Evolutionary conservation across 2,329 filamentous ascomycete species (phyloP), one percentile per base, ranked within the genome.

Genomic region (Colletotrichum lupini): DNA sequence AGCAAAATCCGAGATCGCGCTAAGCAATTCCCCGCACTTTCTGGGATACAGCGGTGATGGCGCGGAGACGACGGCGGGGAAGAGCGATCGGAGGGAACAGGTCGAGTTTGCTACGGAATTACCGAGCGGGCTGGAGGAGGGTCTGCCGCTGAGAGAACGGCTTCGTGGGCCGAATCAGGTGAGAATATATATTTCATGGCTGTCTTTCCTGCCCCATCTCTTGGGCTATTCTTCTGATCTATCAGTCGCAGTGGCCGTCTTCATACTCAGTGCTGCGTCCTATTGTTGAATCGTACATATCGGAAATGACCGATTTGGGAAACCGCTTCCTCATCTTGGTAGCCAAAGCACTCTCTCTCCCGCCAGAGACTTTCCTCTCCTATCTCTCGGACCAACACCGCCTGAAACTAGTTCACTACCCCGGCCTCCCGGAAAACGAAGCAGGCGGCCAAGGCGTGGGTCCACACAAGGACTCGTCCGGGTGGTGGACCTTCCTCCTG

Each of bases 401-500:
- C 4, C 83, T 92, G 52, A 91, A 91, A 76, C 81, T 91, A 2
- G 83, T 91, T 3, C 86, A 85, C 66, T 91, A 91, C 67, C 88
- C 88, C 0, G 76, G 81, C 0, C 67, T 73, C 3, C 61, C 67
- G 0, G 42, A 64, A 3, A 16, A 42, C 0, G 72, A 76, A 11
- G 56, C 68, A 1, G 64, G 52, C 16, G 60, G 76, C 3, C 89
- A 91, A 79, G 90, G 90, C 1, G 89, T 92, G 1, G 90, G 90
- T 0, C 87, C 90, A 1, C 90, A 92, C 80, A 91, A 91, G 76
- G 89, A 91, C 78, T 91, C 87, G 0, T 91, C 89, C 0, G 90
- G 90, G 4, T 92, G 89, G 89, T 89, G 90, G 82, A 92, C 90
- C 0, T 92, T 92, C 74, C 84, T 92, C 4, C 85, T 90, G 1